These are phyloP conservation scores for Cryptococcus jaspeensis DNA, from an alignment of 1,284 basidiomycete species.

Conservation along the genomic window DNA sequence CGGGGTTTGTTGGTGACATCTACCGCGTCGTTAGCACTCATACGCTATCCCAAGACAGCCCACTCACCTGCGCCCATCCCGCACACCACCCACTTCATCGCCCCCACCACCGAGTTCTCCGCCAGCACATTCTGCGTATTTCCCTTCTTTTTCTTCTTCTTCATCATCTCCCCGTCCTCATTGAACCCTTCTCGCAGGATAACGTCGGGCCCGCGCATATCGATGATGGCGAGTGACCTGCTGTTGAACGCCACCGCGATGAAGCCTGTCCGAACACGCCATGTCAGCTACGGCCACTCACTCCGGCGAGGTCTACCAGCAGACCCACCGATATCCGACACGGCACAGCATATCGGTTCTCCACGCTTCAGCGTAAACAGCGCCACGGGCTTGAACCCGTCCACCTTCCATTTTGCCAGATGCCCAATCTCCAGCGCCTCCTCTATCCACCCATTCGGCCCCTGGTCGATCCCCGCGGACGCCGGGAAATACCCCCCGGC, in stretches of 20 bases:
- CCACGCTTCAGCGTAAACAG: constrained; percentile 60
- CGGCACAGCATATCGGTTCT: constrained; percentile 58
- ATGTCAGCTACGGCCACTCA: background rate
- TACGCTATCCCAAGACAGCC: background rate
- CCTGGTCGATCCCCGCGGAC: background rate
- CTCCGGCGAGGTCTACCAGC: too few species aligned
- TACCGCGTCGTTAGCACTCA: constrained; percentile 26
- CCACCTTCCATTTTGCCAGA: constrained; percentile 52
- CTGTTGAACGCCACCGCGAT: constrained; percentile 66
- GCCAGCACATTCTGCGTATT: constrained; percentile 44
- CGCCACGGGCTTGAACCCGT: constrained; percentile 63
- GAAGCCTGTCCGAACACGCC: constrained; percentile 61
- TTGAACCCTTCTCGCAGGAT: constrained; percentile 56
- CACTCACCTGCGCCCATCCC: constrained; percentile 58
- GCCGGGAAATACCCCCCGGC: constrained; percentile 37
- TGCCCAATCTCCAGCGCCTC: constrained; percentile 46
- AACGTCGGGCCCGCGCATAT: constrained; percentile 69
- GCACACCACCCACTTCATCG: constrained; percentile 67
- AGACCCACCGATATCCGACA: constrained; percentile 67
- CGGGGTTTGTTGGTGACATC: constrained; percentile 61
- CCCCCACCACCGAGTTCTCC: constrained; percentile 53
- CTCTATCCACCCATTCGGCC: constrained; percentile 33
- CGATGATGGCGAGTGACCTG: constrained; percentile 63
- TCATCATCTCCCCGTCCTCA: constrained; percentile 42
- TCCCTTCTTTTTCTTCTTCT: constrained; percentile 49